phyloP scores from a whole-genome alignment of 345 rosid genomes.

The Isatis tinctoria region DNA sequence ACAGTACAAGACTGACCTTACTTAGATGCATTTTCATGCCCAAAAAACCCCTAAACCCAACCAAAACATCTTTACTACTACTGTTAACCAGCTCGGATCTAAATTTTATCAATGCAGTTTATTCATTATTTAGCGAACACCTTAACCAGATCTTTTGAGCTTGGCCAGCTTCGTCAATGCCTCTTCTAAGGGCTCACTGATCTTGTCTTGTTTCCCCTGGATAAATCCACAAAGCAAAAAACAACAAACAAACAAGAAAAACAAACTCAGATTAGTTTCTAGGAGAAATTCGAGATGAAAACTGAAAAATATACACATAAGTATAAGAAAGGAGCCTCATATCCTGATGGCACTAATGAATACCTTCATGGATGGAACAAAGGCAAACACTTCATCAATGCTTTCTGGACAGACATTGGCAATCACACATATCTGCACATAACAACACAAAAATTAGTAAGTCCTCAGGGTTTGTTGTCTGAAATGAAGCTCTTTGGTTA shows the following conservation, averaged over 20 bases:
- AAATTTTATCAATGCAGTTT: not conserved
- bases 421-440: slow-evolving; percentile 61
- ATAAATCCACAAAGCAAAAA: not conserved
- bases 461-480: not conserved
- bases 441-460: slow-evolving; percentile 25
- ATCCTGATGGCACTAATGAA: not conserved
- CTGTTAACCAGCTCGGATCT: not conserved
- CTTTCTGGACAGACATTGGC: slow-evolving; percentile 78
- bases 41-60: not conserved
- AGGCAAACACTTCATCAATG: slow-evolving; percentile 71
- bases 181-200: slow-evolving; percentile 16
- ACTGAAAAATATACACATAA: not conserved
- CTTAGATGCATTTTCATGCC: not conserved
- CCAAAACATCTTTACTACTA: not conserved
- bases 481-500: slow-evolving; percentile 13
- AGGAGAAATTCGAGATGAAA: not conserved
- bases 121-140: not conserved
- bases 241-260: not conserved
- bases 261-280: not conserved
- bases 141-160: not conserved
- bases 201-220: slow-evolving; percentile 12
- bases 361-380: slow-evolving; percentile 81
- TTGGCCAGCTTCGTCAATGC: slow-evolving; percentile 5
- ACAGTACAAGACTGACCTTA: not conserved
- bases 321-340: not conserved